Base-by-base conservation (phyloP, 139 green algal genomes). In the Ostreobium quekettii region DNA sequence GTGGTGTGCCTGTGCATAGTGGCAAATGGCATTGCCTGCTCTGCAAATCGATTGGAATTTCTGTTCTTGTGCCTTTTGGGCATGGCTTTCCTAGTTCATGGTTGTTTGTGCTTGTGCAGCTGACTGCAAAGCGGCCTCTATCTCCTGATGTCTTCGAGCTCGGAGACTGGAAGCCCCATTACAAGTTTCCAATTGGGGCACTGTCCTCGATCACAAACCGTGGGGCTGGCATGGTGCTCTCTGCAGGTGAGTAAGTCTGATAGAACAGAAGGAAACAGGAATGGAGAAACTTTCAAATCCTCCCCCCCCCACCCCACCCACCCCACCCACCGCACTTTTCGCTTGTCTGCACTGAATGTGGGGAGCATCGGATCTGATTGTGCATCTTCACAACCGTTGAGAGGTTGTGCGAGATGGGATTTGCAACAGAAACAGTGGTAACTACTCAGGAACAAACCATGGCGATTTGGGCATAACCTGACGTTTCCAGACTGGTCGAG, bases 141-240 rank as follows among this genome's bases (percentile, higher is more conserved):
- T 95, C 89, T 0, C 92, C 92, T 1, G 85, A 98, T 67, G 88
- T 98, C 11, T 84, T 97, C 62, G 86, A 91, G 59, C 77, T 95
- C 28, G 74, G 74, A 36, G 60, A 75, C 38, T 83, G 78, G 48
- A 47, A 72, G 26, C 60, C 79, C 4, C 92, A 98, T 73, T 98
- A 98, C 78, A 93, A 93, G 70, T 87, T 98, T 46, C 92, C 92
- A 1, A 53, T 87, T 49, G 85, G 79, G 0, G 90, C 92, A 2
- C 38, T 96, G 0, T 88, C 75, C 36, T 97, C 91, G 3, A 92
- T 98, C 67, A 74, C 82, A 11, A 98, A 97, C 76, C 76, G 92
- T 22, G 89, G 84, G 15, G 96, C 90, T 0, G 92, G 91, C 2
- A 71, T 80, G 19, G 77, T 74, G 28, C 67, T 96, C 29, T 87